phyloP scores from a whole-genome alignment of 805 yeast genomes.

The Lipomyces oligophaga region DNA sequence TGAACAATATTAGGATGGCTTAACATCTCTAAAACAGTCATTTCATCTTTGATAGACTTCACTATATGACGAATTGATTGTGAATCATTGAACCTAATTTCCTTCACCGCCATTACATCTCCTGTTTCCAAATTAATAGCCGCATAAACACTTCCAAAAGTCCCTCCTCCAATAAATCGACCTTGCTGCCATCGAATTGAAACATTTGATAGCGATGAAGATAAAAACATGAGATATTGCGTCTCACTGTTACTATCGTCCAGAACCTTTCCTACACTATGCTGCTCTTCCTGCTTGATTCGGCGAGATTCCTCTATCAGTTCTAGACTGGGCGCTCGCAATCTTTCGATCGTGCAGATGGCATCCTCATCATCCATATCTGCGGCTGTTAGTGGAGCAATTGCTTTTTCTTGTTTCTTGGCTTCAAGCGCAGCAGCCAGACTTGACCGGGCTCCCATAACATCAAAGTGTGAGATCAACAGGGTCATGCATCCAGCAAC shows the following conservation, averaged over 20 bases:
- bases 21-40: conserved; percentile 91
- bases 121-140: conserved; percentile 93
- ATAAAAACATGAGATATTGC: conserved; percentile 78
- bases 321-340: conserved; percentile 61
- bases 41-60: conserved; percentile 88
- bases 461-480: conserved; percentile 91
- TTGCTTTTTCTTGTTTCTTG: conserved; percentile 41
- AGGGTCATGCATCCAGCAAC: conserved; percentile 94
- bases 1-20: conserved; percentile 96
- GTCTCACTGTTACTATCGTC: conserved; percentile 85
- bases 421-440: conserved; percentile 51
- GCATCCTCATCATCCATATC: conserved; percentile 51
- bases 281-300: conserved; percentile 44
- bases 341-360: conserved; percentile 57
- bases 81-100: conserved; percentile 82
- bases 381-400: conserved; percentile 40
- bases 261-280: conserved; percentile 76
- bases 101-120: conserved; percentile 95
- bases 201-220: conserved; percentile 82
- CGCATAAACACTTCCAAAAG: conserved; percentile 90
- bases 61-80: conserved; percentile 80
- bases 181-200: conserved; percentile 98
- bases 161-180: conserved; percentile 86
- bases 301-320: conserved; percentile 58
- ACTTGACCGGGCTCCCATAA: conserved; percentile 94